These are phyloP conservation scores for Saturnispora diversa DNA, from an alignment of 805 yeast genomes.

Conservation along the genomic window DNA sequence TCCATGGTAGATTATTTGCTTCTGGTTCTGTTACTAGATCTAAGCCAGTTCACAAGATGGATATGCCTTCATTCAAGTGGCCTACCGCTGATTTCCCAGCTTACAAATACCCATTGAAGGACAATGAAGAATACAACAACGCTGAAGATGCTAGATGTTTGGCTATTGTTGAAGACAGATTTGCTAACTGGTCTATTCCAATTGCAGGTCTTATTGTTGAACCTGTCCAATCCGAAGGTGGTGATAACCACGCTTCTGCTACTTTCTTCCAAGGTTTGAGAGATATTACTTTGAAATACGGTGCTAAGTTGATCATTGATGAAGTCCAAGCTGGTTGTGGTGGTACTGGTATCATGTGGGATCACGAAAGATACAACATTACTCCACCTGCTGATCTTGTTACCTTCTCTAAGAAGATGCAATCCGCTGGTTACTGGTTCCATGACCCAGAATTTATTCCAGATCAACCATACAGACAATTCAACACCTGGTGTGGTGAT, in stretches of 20 bases:
- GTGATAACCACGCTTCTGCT: constrained; percentile 78
- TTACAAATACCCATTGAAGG: constrained; percentile 67
- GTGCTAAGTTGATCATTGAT: constrained; percentile 66
- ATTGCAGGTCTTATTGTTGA: constrained; percentile 86
- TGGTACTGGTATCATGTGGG: constrained; percentile 82
- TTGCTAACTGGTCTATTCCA: constrained; percentile 61
- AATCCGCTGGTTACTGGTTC: constrained; percentile 82
- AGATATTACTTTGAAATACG: constrained; percentile 63
- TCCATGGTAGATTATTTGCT: constrained; percentile 94
- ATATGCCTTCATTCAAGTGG: constrained; percentile 91
- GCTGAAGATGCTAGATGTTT: constrained; percentile 79
- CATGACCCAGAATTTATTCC: constrained; percentile 67
- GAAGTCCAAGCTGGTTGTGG: constrained; percentile 91
- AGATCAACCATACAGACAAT: constrained; percentile 74
- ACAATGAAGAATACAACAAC: constrained; percentile 72
- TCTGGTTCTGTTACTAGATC: constrained; percentile 87
- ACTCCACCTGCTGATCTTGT: constrained; percentile 74
- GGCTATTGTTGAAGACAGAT: constrained; percentile 61
- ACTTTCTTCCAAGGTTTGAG: constrained; percentile 77
- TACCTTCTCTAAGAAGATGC: constrained; percentile 83
- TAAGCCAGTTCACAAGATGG: constrained; percentile 90
- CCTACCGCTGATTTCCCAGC: constrained; percentile 90
- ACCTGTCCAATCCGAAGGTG: constrained; percentile 90
- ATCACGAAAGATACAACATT: constrained; percentile 77
- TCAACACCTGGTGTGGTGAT: constrained; percentile 93